A percentile compares a stretch with the other conserved stretches of the same genome.
These are phyloP conservation scores for Boletus hoseneyae DNA, from an alignment of 1,284 basidiomycete genomes.

Conservation along the genomic window DNA sequence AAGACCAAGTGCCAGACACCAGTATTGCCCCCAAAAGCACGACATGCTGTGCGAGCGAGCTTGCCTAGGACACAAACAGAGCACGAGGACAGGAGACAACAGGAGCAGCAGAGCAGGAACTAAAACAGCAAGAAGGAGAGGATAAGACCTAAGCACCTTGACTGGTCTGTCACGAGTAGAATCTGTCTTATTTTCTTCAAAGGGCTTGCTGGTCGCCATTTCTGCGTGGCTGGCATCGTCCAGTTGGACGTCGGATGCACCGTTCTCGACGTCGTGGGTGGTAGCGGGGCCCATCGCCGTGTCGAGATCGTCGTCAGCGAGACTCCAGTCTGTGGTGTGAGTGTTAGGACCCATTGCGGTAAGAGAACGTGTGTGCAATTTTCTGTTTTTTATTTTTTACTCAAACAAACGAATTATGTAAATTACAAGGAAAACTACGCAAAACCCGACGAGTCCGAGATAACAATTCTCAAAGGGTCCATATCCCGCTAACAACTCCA, in stretches of 20 bases:
- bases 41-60: constrained; percentile 14
- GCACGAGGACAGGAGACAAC: constrained; percentile 23
- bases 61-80: constrained; percentile 20
- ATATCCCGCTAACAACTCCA: constrained; percentile 42
- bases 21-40: constrained; percentile 21
- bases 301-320: constrained; percentile 51
- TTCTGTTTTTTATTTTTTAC: constrained; percentile 7
- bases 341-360: constrained; percentile 28
- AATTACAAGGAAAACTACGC: constrained; percentile 7
- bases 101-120: constrained; percentile 26
- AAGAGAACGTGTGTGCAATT: not conserved
- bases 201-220: constrained; percentile 30
- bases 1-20: constrained; percentile 21
- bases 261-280: constrained; percentile 26
- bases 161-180: constrained; percentile 69
- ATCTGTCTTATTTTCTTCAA: constrained; percentile 43
- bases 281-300: constrained; percentile 43
- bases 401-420: constrained; percentile 12
- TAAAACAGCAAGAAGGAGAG: constrained; percentile 39
- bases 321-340: constrained; percentile 43
- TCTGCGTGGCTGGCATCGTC: constrained; percentile 27
- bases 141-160: constrained; percentile 82
- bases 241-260: constrained; percentile 25
- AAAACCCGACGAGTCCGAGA: not conserved
- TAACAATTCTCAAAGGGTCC: constrained; percentile 35